These are phyloP conservation scores for Blastobotrys ciferrii DNA, from an alignment of 1,139 yeast species.

Conservation along the genomic window DNA sequence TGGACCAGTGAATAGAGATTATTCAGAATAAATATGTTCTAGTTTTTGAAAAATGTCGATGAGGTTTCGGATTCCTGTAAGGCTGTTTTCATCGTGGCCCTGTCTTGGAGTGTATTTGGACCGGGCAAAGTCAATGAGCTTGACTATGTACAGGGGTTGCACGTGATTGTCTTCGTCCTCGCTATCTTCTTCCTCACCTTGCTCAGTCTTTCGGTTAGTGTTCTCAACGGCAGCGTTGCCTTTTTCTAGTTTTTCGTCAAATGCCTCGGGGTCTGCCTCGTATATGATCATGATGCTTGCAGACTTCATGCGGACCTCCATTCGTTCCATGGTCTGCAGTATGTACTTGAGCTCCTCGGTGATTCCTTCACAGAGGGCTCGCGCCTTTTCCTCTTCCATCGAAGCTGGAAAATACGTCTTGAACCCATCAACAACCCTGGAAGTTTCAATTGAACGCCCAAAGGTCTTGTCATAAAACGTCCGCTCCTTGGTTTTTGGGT, in stretches of 20 bases:
- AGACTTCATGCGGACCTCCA: slow-evolving; percentile 67
- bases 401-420: slow-evolving; percentile 46
- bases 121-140: slow-evolving; percentile 89
- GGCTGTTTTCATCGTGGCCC: slow-evolving; percentile 70
- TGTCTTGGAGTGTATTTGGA: slow-evolving; percentile 59
- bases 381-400: slow-evolving; percentile 27
- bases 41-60: slow-evolving; percentile 28
- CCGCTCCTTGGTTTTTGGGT: slow-evolving; percentile 36
- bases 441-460: slow-evolving; percentile 58
- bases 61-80: slow-evolving; percentile 65
- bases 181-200: slow-evolving; percentile 35
- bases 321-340: slow-evolving; percentile 58
- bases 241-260: slow-evolving; percentile 28
- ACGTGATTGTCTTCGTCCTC: slow-evolving; percentile 30
- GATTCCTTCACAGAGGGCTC: slow-evolving; percentile 45
- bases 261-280: slow-evolving; percentile 57
- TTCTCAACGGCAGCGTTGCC: slow-evolving; percentile 25
- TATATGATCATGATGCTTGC: slow-evolving; percentile 72
- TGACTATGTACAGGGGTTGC: slow-evolving; percentile 51
- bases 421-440: slow-evolving; percentile 50
- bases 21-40: not conserved
- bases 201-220: slow-evolving; percentile 36
- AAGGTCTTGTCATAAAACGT: slow-evolving; percentile 58
- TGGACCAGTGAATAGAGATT: not conserved
- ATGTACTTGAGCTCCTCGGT: slow-evolving; percentile 60